Base-by-base conservation (phyloP, 2,329 filamentous ascomycete genomes). In the Didymosphaeria variabile region DNA sequence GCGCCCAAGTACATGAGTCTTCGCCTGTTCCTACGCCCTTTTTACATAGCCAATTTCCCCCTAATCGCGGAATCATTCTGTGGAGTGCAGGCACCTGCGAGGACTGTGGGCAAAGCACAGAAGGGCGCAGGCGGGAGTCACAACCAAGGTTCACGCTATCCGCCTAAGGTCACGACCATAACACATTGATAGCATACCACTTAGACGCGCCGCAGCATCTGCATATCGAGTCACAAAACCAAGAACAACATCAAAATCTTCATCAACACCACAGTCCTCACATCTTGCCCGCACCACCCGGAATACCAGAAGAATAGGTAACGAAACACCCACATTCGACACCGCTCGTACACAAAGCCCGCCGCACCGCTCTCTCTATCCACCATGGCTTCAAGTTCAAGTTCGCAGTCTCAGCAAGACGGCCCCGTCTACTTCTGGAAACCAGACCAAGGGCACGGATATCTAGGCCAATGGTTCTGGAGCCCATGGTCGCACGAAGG, bases 401-500 rank as follows among this genome's bases (percentile, higher is more conserved):
- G 26, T 29, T 9, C 38, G 17, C 38, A 19, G 15, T 19, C 38
- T 17, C 38, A n/a, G 17, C n/a, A 44, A 17, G 17, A 15, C 17
- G 55, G 46, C 23, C 71, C 72, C 0, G 61, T 73, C 45, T 76
- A 72, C 63, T 76, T 76, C 65, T 74, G 68, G 68, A 57, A 58
- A 7, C 70, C 71, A 1, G n/a, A 58, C 36, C 56, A 69, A 40
- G 61, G 38, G n/a, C 54, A 83, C 34, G 87, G 86, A 44, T 88
- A 83, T 75, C 80, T 90, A n/a, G 87, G 84, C 0, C 88, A 91
- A 76, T 90, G 87, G 87, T 88, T 86, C 69, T 68, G 77, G 54
- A 82, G 78, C 19, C 75, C 81, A 2, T 90, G 88, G 59, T 63
- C 38, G 0, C 2, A 63, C 17, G 49, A 68, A 1, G 66, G 65